phyloP scores from a whole-genome alignment of 2,329 filamentous ascomycete genomes.

The Paecilomyces dactylethromorphus region DNA sequence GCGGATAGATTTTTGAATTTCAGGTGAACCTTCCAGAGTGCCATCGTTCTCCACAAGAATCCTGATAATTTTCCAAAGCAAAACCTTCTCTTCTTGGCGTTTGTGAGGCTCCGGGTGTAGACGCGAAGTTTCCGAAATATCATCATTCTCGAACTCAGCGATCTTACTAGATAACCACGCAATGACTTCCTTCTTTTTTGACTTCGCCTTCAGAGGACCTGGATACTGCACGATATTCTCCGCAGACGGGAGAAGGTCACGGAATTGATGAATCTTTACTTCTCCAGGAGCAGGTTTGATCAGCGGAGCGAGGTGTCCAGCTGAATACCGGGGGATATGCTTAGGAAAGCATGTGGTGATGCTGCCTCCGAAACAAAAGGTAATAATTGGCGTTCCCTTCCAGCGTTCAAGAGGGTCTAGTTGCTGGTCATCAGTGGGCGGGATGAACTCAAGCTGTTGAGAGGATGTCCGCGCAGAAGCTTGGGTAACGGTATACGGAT shows the following conservation, averaged over 20 bases:
- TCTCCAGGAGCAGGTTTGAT: slow-evolving; percentile 78
- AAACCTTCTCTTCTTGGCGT: slow-evolving; percentile 67
- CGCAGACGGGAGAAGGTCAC: slow-evolving; percentile 63
- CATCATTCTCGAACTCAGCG: slow-evolving; percentile 58
- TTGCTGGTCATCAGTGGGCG: slow-evolving; percentile 49
- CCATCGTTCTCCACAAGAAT: slow-evolving; percentile 85
- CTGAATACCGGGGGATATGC: slow-evolving; percentile 77
- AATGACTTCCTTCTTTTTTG: slow-evolving; percentile 90
- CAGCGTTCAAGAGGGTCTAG: slow-evolving; percentile 78
- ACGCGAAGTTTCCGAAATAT: slow-evolving; percentile 42
- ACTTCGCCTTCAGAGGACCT: slow-evolving; percentile 79
- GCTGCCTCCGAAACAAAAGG: slow-evolving; percentile 80
- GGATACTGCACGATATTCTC: slow-evolving; percentile 77
- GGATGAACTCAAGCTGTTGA: slow-evolving; percentile 49
- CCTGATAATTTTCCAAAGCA: slow-evolving; percentile 82
- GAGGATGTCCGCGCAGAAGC: slow-evolving; percentile 32
- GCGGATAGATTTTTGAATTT: slow-evolving; percentile 68
- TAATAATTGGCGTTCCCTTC: slow-evolving; percentile 81
- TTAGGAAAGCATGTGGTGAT: slow-evolving; percentile 82
- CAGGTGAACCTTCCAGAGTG: slow-evolving; percentile 62
- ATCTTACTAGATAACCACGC: slow-evolving; percentile 76
- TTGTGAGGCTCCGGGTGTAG: slow-evolving; percentile 50
- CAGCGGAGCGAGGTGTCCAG: slow-evolving; percentile 64
- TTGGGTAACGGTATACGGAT: slow-evolving; percentile 28
- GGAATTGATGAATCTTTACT: slow-evolving; percentile 69